phyloP scores from a whole-genome alignment of 768 basidiomycete species.

The Suillus subalutaceus region DNA sequence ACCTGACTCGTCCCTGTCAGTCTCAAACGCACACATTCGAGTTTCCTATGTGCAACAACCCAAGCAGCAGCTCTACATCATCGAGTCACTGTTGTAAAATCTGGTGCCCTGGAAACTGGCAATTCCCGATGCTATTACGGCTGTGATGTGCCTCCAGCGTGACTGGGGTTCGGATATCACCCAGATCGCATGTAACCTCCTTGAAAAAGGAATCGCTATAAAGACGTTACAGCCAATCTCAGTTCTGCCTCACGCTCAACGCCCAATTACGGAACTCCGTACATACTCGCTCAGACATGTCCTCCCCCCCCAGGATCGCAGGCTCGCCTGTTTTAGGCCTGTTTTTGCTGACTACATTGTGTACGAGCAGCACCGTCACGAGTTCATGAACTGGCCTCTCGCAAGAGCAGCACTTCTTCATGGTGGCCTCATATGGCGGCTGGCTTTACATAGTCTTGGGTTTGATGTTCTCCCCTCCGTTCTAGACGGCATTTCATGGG shows the following conservation, averaged over 20 bases:
- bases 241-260: neutral
- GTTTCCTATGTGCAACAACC: neutral
- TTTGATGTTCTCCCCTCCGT: neutral
- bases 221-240: neutral
- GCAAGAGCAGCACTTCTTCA: slow-evolving; percentile 5
- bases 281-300: neutral
- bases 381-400: slow-evolving; percentile 4
- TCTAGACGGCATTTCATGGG: neutral
- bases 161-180: slow-evolving; percentile 1
- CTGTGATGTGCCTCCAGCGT: slow-evolving; percentile 9
- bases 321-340: neutral
- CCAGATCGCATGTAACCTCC: neutral
- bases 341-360: neutral
- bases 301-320: neutral
- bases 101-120: neutral
- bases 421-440: slow-evolving; percentile 4
- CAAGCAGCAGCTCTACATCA: neutral
- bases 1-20: neutral
- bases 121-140: neutral
- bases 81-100: neutral
- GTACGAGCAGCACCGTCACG: neutral
- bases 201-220: slow-evolving; percentile 1
- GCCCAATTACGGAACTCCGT: neutral
- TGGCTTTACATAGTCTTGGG: slow-evolving; percentile 1
- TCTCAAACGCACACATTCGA: neutral